Conservation (phyloP, 177 flowering plant species). For the Telopea speciosissima region DNA sequence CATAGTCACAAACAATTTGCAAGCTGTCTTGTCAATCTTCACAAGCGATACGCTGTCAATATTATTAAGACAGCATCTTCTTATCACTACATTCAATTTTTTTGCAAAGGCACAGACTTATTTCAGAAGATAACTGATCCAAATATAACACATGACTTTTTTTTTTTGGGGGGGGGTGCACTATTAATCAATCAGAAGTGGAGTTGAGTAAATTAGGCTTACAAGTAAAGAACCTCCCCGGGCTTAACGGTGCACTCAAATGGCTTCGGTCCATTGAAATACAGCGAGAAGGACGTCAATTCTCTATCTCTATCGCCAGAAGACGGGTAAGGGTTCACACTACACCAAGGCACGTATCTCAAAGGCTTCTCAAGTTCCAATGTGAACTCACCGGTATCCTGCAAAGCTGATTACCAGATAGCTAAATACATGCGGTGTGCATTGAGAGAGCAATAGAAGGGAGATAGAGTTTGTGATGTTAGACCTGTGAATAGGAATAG, state of each 20-base stretch:
- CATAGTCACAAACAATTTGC: too few species aligned
- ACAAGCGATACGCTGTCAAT: too few species aligned
- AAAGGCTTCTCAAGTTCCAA: conserved; percentile 65
- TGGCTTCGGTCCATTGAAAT: conserved; percentile 81
- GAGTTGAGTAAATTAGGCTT: conserved; percentile 21
- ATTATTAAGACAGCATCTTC: too few species aligned
- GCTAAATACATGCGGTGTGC: neutral
- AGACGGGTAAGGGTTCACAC: conserved; percentile 81
- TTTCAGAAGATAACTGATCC: too few species aligned
- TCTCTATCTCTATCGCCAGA: conserved; percentile 32
- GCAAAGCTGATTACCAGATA: neutral
- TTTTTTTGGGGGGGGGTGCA: too few species aligned
- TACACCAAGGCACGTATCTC: conserved; percentile 85
- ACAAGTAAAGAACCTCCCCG: conserved; percentile 93
- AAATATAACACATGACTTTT: too few species aligned
- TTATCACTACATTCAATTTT: too few species aligned
- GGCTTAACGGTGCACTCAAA: conserved; percentile 76
- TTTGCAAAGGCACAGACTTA: too few species aligned
- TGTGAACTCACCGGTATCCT: conserved; percentile 58
- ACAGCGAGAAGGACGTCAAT: conserved; percentile 52
- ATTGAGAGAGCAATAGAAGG: neutral
- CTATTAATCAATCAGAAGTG: too few species aligned
- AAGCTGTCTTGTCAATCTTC: too few species aligned
- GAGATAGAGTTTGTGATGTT: neutral
- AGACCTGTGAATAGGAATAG: conserved; percentile 51